Percentiles rank a stretch among this genome's conserved stretches.
These are phyloP conservation scores for Ogataea corticis DNA, from an alignment of 805 yeast genomes.

Conservation along the genomic window DNA sequence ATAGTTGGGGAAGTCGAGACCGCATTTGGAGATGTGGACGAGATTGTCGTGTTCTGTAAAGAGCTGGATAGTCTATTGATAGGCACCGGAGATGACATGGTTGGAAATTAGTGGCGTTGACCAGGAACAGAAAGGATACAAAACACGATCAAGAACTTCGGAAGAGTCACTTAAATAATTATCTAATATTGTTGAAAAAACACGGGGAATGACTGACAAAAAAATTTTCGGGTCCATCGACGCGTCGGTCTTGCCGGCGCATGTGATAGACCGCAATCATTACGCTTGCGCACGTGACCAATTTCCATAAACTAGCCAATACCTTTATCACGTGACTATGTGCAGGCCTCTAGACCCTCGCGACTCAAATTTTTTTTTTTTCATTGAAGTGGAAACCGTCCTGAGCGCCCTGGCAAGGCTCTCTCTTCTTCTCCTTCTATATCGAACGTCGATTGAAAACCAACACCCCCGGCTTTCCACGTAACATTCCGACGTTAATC, in stretches of 20 bases:
- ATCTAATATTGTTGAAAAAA: background rate
- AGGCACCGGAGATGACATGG: conserved; percentile 70
- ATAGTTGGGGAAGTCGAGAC: conserved; percentile 81
- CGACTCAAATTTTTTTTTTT: background rate
- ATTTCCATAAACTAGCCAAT: too few species aligned
- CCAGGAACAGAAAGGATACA: background rate
- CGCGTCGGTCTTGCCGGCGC: background rate
- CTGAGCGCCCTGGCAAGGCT: background rate
- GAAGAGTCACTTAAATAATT: conserved; percentile 3
- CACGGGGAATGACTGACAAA: conserved; percentile 4
- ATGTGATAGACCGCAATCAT: background rate
- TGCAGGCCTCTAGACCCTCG: background rate
- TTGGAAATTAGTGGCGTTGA: background rate
- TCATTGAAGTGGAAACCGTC: background rate
- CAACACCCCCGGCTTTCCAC: conserved; percentile 73
- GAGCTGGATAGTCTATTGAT: conserved; percentile 54
- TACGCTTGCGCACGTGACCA: too few species aligned
- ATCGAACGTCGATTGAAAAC: conserved; percentile 57
- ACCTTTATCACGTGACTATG: background rate
- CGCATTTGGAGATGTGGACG: conserved; percentile 60
- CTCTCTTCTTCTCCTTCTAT: background rate
- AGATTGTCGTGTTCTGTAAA: conserved; percentile 47
- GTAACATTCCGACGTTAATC: conserved; percentile 57
- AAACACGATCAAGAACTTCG: background rate
- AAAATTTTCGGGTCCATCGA: background rate